Percentiles rank a stretch among this genome's conserved stretches.
Evolutionary conservation across 257 asterid genomes (phyloP).

Genomic region (Fraxinus cuspidata): DNA sequence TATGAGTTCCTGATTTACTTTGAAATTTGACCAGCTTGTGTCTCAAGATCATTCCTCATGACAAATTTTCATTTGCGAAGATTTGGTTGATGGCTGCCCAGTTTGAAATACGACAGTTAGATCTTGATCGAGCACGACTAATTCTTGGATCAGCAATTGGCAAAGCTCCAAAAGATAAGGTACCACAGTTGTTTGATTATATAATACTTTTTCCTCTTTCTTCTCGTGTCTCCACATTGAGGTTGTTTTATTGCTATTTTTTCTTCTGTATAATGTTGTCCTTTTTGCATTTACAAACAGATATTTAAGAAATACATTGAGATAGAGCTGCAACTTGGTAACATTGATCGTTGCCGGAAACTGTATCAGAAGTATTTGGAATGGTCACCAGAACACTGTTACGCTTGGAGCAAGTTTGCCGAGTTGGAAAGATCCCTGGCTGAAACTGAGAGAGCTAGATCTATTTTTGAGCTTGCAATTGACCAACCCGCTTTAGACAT

Average conservation of each 20-base stretch:
- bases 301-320: conserved; percentile 93
- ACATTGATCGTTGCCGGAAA: conserved; percentile 79
- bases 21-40: conserved; percentile 42
- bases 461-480: conserved; percentile 90
- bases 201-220: not conserved
- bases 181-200: conserved; percentile 11
- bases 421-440: conserved; percentile 78
- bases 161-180: conserved; percentile 70
- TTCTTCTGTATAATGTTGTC: conserved; percentile 5
- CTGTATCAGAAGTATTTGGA: conserved; percentile 80
- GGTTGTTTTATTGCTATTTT: conserved; percentile 14
- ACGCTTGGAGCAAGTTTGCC: conserved; percentile 90
- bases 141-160: conserved; percentile 65
- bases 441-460: conserved; percentile 91
- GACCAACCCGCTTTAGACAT: conserved; percentile 93
- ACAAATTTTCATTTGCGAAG: conserved; percentile 82
- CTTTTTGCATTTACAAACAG: conserved; percentile 42
- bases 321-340: conserved; percentile 87
- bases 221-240: conserved; percentile 11
- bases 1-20: conserved; percentile 7
- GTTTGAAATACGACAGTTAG: conserved; percentile 79
- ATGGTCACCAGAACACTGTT: conserved; percentile 93
- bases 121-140: conserved; percentile 56
- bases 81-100: conserved; percentile 95
- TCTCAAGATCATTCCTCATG: conserved; percentile 56